phyloP scores from a whole-genome alignment of 371 early-diverging fungal genomes.

The Umbelopsis sp. region DNA sequence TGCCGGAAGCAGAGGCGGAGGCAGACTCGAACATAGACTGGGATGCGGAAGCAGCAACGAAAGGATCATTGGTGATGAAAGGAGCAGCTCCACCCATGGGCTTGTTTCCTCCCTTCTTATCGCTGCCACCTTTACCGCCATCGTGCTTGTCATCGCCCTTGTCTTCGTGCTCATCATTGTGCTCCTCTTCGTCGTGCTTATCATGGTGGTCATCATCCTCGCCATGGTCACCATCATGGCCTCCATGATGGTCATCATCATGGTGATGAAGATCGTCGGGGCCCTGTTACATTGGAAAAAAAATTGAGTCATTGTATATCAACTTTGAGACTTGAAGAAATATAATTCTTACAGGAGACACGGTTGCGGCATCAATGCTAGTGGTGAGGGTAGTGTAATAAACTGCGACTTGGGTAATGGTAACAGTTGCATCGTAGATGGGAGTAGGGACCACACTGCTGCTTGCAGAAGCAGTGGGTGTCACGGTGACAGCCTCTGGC shows the following conservation, averaged over 20 bases:
- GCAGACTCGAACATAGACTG: not conserved
- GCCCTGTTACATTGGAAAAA: not conserved
- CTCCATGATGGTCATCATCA: not conserved
- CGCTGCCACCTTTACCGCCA: not conserved
- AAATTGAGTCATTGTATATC: not conserved
- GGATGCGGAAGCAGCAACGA: not conserved
- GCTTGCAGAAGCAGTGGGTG: not conserved
- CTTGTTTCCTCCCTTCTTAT: conserved; percentile 3
- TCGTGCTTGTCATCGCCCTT: not conserved
- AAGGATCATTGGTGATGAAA: not conserved
- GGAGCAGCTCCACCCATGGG: not conserved
- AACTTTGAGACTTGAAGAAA: not conserved
- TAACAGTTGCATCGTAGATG: not conserved
- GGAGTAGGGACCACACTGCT: not conserved
- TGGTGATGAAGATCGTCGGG: not conserved
- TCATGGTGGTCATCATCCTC: not conserved
- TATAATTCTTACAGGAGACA: not conserved
- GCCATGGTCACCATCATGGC: not conserved
- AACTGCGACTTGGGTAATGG: not conserved
- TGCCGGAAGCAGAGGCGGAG: not conserved
- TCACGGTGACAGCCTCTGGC: not conserved
- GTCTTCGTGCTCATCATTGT: not conserved
- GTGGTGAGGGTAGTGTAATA: not conserved
- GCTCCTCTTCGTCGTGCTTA: not conserved
- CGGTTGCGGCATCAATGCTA: not conserved